Evolutionary conservation across 331 rosid species (phyloP), one percentile per base, ranked within the genome.

Genomic region (Pyrus hybrid): DNA sequence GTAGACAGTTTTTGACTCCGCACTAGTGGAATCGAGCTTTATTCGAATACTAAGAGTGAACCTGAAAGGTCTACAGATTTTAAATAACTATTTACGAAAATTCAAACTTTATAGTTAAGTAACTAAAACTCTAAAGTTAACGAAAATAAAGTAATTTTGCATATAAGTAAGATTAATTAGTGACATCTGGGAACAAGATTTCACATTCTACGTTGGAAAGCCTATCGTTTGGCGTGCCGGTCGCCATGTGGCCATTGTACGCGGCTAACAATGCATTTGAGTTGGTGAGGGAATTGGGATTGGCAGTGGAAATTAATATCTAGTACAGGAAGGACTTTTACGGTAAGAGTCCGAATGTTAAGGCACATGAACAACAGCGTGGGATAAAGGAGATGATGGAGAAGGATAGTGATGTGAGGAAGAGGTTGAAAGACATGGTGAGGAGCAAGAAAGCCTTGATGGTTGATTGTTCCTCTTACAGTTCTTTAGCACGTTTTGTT

Each of bases 161-260:
- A 4, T 29, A 29, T 29, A 29, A 0, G 5, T 29, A 29, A 29
- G 32, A 3, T 29, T 29, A 29, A 29, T 29, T 29, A 29, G 32
- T 29, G 32, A 29, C 32, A 26, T 26, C 28, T 26, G 28, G 28
- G 28, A 26, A 26, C 3, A 2, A 26, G 28, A 26, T 26, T 26
- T 26, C 28, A 26, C 28, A 80, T n/a, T 80, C 80, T 0, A 37
- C 28, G 0, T 67, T 80, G 41, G 79, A 77, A 68, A 81, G 85
- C 70, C 4, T 77, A 13, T 74, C 74, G 80, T 49, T 26, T 6
- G 82, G 85, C 4, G 81, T 76, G 47, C 81, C 79, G 4, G 7
- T 72, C 2, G 85, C 76, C 26, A 67, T 81, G 35, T 81, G 79
- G 85, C 81, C 85, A 1, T 0, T 75, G 53, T 68, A 23, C 6